These are phyloP conservation scores for Picea sitchensis DNA, from an alignment of 75 land plant species.

Conservation along the genomic window DNA sequence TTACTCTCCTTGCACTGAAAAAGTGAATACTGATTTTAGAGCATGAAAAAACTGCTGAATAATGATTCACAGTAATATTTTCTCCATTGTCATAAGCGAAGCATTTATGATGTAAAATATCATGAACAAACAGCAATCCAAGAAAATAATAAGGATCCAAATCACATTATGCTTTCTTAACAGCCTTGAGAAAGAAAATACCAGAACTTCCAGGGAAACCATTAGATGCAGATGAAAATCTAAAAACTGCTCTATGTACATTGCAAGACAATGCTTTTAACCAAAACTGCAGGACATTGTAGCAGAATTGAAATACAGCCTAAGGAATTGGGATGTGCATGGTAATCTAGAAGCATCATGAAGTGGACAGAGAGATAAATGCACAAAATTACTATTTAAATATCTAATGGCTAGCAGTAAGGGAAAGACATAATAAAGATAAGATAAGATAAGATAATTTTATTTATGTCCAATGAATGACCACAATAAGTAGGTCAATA, in stretches of 20 bases:
- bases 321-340: background rate
- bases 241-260: background rate
- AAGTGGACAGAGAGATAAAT: background rate
- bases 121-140: background rate
- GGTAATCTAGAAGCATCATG: background rate
- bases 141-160: background rate
- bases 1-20: constrained; percentile 32
- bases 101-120: background rate
- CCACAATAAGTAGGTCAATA: too few relatives aligned
- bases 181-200: background rate
- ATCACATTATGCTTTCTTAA: background rate
- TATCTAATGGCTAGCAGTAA: background rate
- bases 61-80: background rate
- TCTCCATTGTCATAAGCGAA: background rate
- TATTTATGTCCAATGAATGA: too few relatives aligned
- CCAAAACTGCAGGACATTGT: background rate
- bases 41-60: background rate
- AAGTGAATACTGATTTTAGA: background rate
- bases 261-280: background rate
- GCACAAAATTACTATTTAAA: background rate
- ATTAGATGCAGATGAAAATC: background rate
- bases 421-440: background rate
- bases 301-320: background rate
- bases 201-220: background rate
- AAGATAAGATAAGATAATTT: background rate